Evolutionary conservation across 139 green algal species (phyloP), one percentile per base, ranked within the genome.

Genomic region (Limnomonas spitsbergensis): DNA sequence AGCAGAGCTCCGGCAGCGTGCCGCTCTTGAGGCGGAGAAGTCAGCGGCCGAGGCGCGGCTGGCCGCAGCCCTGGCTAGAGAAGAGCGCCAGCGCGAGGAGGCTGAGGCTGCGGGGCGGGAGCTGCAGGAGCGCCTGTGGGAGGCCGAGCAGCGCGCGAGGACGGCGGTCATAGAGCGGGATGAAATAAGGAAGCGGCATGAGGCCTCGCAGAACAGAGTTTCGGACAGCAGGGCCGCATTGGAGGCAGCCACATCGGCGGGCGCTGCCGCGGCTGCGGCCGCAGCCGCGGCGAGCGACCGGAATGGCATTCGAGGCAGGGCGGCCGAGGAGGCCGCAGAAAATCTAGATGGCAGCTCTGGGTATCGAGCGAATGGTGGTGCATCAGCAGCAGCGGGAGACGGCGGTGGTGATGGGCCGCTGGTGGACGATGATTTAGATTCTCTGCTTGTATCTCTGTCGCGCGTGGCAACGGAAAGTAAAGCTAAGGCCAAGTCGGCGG

Each of bases 91-190:
- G 27, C 14, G 4, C 7, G 4, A 70, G 56, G 56, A 70, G 9
- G 29, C 56, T 14, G 56, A 70, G 9, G 56, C 56, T 35, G 14
- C 9, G 27, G 24, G 27, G 7, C 27, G 56, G 9, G 56, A 70
- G 14, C 4, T 70, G 29, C 56, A 70, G 9, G 81, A 82, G 35
- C 79, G 80, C 69, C 56, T 85, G 76, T 85, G 70, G 70, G 81
- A 85, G 76, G 53, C 24, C 37, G 54, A 53, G 24, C 34, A 53
- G 7, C 53, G 66, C 68, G 75, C 67, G 2, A 69, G 81, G 20
- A 37, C 76, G 1, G 38, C 82, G 40, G 1, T 14, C 6, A 38
- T 73, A 53, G 81, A 85, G 70, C 76, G 81, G 0, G 81, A 85
- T 34, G 69, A 79, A 76, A 53, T 85, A 6, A 66, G 79, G 76